Percentiles rank a stretch among this genome's conserved stretches.
phyloP scores from a whole-genome alignment of 352 stramenopile genomes.

The Pythium guiyangense region DNA sequence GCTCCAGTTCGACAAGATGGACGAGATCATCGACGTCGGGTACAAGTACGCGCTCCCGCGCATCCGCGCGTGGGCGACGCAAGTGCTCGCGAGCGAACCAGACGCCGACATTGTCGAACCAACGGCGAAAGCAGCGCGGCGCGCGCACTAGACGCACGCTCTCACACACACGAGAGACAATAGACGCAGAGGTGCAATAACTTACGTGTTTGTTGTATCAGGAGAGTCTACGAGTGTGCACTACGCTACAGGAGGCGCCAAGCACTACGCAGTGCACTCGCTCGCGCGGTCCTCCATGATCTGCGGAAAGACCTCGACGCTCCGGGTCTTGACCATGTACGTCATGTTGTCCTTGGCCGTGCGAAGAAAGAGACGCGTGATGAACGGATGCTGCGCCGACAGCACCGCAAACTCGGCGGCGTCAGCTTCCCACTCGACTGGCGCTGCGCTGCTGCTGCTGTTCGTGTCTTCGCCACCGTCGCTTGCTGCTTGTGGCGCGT shows the following conservation, averaged over 20 bases:
- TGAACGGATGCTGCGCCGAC: slow-evolving; percentile 56
- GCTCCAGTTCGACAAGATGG: slow-evolving; percentile 92
- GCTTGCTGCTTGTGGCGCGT: slow-evolving; percentile 14
- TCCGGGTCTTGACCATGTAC: slow-evolving; percentile 40
- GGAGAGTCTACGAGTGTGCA: neutral
- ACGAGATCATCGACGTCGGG: slow-evolving; percentile 86
- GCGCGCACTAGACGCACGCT: no score
- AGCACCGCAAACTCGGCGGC: slow-evolving; percentile 36
- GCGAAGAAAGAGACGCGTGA: slow-evolving; percentile 58
- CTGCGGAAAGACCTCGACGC: slow-evolving; percentile 38
- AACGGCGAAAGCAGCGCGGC: neutral
- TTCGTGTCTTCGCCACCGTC: neutral
- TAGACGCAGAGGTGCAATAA: slow-evolving; percentile 1
- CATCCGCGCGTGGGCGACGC: slow-evolving; percentile 51
- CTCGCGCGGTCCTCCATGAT: slow-evolving; percentile 38
- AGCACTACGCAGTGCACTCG: neutral
- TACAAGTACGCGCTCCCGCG: slow-evolving; percentile 80
- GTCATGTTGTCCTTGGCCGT: slow-evolving; percentile 64
- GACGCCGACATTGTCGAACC: slow-evolving; percentile 52
- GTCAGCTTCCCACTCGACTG: slow-evolving; percentile 30
- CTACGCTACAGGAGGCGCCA: neutral
- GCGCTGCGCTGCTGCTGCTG: neutral
- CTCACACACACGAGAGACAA: neutral
- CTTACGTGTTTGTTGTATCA: slow-evolving; percentile 10
- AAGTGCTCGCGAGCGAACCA: slow-evolving; percentile 52